Evolutionary conservation across 208 protist species (phyloP), one percentile per base, ranked within the genome.

Genomic region (Tritrichomonas foetus): DNA sequence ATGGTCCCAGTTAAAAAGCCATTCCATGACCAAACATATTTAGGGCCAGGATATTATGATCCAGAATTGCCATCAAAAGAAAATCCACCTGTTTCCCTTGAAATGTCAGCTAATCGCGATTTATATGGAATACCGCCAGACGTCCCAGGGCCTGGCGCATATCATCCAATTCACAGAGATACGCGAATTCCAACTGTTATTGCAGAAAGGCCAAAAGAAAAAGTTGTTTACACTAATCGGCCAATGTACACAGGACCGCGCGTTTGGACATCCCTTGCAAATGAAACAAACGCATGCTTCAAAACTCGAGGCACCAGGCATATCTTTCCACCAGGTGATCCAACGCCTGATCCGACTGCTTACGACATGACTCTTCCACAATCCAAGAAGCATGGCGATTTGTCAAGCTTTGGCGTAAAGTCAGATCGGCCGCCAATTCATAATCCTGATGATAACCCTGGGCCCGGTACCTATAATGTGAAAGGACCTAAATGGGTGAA

Each of bases 21-120:
- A 33, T 47, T 39, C 3, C 74, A 50, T 27, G 74, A 82, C 30
- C 3, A 14, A 27, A n/a, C 74, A 82, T 82, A 82, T 30, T 30
- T 82, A 49, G 74, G 74, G 11, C 74, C 74, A n/a, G 74, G 74
- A 25, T 82, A 39, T 50, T 82, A 82, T 20, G 74, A 82, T 82
- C 74, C 74, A 30, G 74, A 82, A 30, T 47, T 82, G 30, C 74
- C 74, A 53, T 20, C 74, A 50, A 44, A 25, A 0, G 41, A 47
- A 82, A 39, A 20, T 14, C 8, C 74, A 82, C 27, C 39, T n/a
- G 16, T 82, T 3, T 50, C 47, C 3, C 41, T 22, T 27, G 74
- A 13, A 50, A 30, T 30, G 16, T 39, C 74, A 8, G 0, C 9
- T 8, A 82, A 30, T 50, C 41, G 74, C 8, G 27, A 47, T 50